Base-by-base conservation (phyloP, 1,284 basidiomycete species). In the Ustilago bromivora region DNA sequence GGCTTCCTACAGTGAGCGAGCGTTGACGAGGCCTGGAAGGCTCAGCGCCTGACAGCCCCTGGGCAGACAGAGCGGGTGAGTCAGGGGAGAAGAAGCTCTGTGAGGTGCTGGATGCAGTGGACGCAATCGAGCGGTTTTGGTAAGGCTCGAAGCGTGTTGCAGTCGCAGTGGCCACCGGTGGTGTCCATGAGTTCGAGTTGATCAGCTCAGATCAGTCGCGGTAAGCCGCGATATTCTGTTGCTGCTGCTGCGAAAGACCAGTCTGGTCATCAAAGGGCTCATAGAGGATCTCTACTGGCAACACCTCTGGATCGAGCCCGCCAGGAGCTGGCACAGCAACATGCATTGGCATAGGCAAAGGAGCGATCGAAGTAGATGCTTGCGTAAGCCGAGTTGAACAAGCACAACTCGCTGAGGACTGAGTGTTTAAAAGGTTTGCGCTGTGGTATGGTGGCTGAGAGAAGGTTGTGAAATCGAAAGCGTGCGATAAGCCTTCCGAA, bases 281-380 rank as follows among this genome's bases (percentile, higher is more conserved):
- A 34, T 59, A 19, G 0, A 43, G 66, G 31, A 54, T 15, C 19
- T 59, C 56, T 2, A 7, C 23, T 1, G 66, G 55, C 3, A 32
- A 34, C 2, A 54, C 36, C 3, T 60, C 51, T 1, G 67, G 61
- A 31, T 70, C 11, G 23, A 70, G 61, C 67, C 67, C 60, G 23
- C 67, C 67, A 2, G 61, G 67, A n/a, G 61, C 67, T 5, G 67
- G 67, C 15, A 55, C 55, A 0, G 57, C 52, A 3, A 60, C 34
- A 4, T 60, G 57, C 15, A 46, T 17, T 1, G 61, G 56, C 41
- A 60, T 13, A 1, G 52, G 19, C 12, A 46, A 8, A 8, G 43
- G 34, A 17, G 51, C 52, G 1, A 43, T 53, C 35, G 52, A 54
- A 12, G 60, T 52, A n/a, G 53, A 47, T 7, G 36, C 47, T 2